Evolutionary conservation across 2,329 filamentous ascomycete genomes (phyloP).

Genomic region (Microdochium bolleyi): DNA sequence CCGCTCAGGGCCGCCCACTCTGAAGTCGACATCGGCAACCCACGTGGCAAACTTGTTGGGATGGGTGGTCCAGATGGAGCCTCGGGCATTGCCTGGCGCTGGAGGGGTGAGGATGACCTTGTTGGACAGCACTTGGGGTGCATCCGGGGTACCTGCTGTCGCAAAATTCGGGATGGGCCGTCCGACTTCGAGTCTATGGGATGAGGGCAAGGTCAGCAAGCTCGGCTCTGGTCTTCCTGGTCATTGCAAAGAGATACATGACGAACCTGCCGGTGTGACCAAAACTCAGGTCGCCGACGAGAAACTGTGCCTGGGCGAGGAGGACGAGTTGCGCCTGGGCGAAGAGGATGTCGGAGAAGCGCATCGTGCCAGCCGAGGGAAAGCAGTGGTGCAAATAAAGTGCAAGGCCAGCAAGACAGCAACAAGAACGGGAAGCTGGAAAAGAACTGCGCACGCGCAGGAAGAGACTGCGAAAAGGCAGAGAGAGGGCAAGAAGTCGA

Average conservation of each 20-base stretch:
- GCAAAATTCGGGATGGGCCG: conserved; percentile 44
- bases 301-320: conserved; percentile 48
- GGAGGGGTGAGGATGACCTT: conserved; percentile 87
- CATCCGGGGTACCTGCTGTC: conserved; percentile 43
- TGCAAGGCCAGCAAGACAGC: conserved; percentile 1
- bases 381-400: conserved; percentile 4
- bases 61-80: conserved; percentile 70
- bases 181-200: conserved; percentile 55
- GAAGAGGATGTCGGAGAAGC: conserved; percentile 25
- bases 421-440: conserved; percentile 2
- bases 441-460: neutral
- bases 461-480: too few relatives aligned
- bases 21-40: conserved; percentile 79
- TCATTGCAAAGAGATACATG: neutral
- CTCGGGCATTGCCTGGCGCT: conserved; percentile 75
- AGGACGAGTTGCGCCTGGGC: conserved; percentile 32
- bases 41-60: conserved; percentile 60
- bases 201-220: conserved; percentile 20
- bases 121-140: conserved; percentile 70
- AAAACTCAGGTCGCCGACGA: conserved; percentile 71
- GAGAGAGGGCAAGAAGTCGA: too few relatives aligned
- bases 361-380: conserved; percentile 29
- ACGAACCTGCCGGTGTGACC: conserved; percentile 58
- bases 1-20: conserved; percentile 76
- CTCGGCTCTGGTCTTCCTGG: neutral